These are phyloP conservation scores for Pseudogymnoascus sp. DNA, from an alignment of 2,329 filamentous ascomycete species.

Conservation along the genomic window DNA sequence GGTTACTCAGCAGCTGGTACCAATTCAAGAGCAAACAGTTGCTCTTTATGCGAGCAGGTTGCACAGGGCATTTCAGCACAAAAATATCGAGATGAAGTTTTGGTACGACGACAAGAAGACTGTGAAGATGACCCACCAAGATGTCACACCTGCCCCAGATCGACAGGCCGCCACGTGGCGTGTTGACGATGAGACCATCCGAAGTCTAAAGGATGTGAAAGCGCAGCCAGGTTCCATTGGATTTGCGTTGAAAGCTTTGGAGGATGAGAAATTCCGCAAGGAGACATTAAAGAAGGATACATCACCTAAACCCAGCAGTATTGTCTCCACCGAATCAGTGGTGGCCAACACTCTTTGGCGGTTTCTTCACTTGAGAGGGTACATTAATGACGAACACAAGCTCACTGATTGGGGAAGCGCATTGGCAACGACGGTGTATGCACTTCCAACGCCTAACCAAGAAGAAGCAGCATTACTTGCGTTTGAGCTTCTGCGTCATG, in stretches of 20 bases:
- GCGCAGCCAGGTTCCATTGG: slow-evolving; percentile 40
- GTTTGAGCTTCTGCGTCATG: slow-evolving; percentile 74
- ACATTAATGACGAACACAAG: slow-evolving; percentile 68
- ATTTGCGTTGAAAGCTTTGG: slow-evolving; percentile 58
- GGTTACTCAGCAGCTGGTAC: slow-evolving; percentile 63
- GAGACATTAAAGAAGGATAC: slow-evolving; percentile 55
- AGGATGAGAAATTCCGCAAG: slow-evolving; percentile 59
- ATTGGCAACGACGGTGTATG: slow-evolving; percentile 58
- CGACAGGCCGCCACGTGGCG: slow-evolving; percentile 55
- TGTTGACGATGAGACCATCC: slow-evolving; percentile 47
- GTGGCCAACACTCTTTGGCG: slow-evolving; percentile 71
- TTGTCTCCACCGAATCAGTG: slow-evolving; percentile 60
- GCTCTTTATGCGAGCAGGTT: slow-evolving; percentile 70
- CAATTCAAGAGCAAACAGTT: slow-evolving; percentile 66
- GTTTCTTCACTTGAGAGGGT: slow-evolving; percentile 81
- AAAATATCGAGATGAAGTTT: slow-evolving; percentile 64
- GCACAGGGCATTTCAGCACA: slow-evolving; percentile 74
- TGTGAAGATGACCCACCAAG: slow-evolving; percentile 57
- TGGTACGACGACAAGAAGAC: slow-evolving; percentile 73
- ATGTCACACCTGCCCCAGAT: slow-evolving; percentile 41
- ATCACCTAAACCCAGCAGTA: slow-evolving; percentile 25
- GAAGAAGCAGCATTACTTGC: slow-evolving; percentile 76
- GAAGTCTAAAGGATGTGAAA: slow-evolving; percentile 36
- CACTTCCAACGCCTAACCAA: slow-evolving; percentile 45
- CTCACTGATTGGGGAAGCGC: slow-evolving; percentile 79